Percentiles rank a stretch among this genome's conserved stretches.
Evolutionary conservation across 73 alveolate species (phyloP).

Genomic region (Paramecium bursaria): DNA sequence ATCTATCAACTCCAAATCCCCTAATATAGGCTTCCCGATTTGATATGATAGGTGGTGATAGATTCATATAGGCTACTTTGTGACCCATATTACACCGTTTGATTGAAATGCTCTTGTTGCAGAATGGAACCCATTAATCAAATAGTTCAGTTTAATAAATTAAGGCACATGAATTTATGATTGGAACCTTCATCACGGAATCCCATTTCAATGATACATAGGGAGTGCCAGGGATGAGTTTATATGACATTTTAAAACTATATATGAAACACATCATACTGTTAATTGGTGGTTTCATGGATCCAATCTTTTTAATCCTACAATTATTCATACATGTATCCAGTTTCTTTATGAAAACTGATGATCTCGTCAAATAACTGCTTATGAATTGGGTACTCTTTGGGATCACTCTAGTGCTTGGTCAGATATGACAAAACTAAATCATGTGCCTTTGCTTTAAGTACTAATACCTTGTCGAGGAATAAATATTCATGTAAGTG

Average conservation of each 20-base stretch:
- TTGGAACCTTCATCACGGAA: constrained; percentile 11
- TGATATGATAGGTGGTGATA: constrained; percentile 61
- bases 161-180: constrained; percentile 10
- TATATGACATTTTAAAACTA: constrained; percentile 35
- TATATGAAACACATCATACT: neutral
- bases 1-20: constrained; percentile 55
- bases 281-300: constrained; percentile 23
- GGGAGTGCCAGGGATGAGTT: neutral
- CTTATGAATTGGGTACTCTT: neutral
- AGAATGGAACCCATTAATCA: constrained; percentile 59
- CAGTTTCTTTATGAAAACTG: constrained; percentile 12
- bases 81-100: constrained; percentile 21
- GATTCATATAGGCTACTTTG: constrained; percentile 45
- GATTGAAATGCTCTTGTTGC: neutral
- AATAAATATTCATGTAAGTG: neutral
- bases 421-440: neutral
- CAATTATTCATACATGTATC: neutral
- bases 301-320: constrained; percentile 24
- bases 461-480: neutral
- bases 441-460: neutral
- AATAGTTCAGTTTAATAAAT: constrained; percentile 39
- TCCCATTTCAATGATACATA: constrained; percentile 31
- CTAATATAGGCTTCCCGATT: constrained; percentile 62
- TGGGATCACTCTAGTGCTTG: neutral
- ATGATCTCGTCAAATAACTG: neutral